phyloP scores from a whole-genome alignment of 208 protist genomes.

The Leishmania turanica region DNA sequence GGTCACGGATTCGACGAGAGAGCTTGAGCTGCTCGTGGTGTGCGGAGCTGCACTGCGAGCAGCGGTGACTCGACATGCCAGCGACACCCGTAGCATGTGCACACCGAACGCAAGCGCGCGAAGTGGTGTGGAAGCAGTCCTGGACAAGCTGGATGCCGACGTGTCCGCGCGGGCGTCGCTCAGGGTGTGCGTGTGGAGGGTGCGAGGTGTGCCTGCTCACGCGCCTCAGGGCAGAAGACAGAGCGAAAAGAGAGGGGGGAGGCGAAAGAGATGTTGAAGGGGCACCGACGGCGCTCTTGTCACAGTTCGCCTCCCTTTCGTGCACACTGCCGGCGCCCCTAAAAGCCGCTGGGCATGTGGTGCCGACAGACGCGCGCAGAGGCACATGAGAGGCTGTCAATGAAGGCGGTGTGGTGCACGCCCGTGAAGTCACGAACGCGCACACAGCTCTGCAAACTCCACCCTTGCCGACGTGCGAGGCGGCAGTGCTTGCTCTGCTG shows the following conservation, averaged over 20 bases:
- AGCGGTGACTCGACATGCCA: neutral
- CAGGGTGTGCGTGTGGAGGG: neutral
- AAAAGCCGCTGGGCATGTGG: neutral
- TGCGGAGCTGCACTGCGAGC: neutral
- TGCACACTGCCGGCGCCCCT: neutral
- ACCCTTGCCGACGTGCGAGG: neutral
- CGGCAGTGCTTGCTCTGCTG: neutral
- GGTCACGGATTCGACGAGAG: conserved; percentile 17
- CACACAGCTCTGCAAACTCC: neutral
- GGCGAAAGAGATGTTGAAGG: neutral
- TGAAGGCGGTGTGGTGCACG: neutral
- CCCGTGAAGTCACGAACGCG: neutral
- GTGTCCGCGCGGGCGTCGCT: neutral
- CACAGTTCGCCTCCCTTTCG: neutral
- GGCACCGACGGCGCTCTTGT: neutral
- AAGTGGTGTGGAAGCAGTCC: neutral
- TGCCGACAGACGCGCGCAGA: neutral
- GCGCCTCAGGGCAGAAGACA: neutral
- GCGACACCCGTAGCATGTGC: conserved; percentile 5
- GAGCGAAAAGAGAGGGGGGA: neutral
- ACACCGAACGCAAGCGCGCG: neutral
- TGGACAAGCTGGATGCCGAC: neutral
- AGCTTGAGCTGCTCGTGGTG: neutral
- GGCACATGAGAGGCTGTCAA: neutral
- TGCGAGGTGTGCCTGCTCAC: neutral